Evolutionary conservation across 2,329 filamentous ascomycete genomes (phyloP).

Genomic region (Clonostachys sp.): DNA sequence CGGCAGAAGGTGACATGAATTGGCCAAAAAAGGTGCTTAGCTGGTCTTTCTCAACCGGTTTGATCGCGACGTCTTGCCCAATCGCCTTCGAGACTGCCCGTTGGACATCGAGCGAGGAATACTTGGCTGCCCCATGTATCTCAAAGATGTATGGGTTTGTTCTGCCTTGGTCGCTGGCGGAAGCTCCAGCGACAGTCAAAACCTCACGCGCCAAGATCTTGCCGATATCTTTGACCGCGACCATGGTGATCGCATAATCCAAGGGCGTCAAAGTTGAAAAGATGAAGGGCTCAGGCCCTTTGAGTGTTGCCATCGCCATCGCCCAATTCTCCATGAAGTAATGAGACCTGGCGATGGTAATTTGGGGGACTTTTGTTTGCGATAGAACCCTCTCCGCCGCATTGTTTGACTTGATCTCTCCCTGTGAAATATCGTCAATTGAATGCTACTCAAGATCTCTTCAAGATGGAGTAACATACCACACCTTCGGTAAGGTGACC

Average conservation of each 20-base stretch:
- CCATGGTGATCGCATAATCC: conserved; percentile 23
- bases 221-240: conserved; percentile 16
- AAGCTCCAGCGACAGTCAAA: background rate
- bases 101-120: conserved; percentile 20
- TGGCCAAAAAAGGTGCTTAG: conserved; percentile 10
- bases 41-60: conserved; percentile 14
- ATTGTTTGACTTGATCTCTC: conserved; percentile 28
- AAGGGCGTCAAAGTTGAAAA: conserved; percentile 24
- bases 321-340: conserved; percentile 36
- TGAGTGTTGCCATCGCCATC: conserved; percentile 14
- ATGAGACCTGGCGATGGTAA: conserved; percentile 21
- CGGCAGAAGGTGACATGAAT: conserved; percentile 13
- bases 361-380: conserved; percentile 7
- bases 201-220: background rate
- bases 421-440: conserved; percentile 11
- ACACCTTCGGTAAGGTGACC: conserved; percentile 13
- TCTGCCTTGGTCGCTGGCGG: background rate
- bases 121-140: conserved; percentile 19
- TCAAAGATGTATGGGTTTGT: conserved; percentile 19
- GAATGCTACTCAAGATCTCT: background rate
- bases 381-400: conserved; percentile 18
- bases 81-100: conserved; percentile 16
- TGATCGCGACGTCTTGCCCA: conserved; percentile 15
- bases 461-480: conserved; percentile 4
- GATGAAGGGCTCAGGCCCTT: conserved; percentile 18